Evolutionary conservation across 257 asterid genomes (phyloP).

Genomic region (Solanum neorickii): DNA sequence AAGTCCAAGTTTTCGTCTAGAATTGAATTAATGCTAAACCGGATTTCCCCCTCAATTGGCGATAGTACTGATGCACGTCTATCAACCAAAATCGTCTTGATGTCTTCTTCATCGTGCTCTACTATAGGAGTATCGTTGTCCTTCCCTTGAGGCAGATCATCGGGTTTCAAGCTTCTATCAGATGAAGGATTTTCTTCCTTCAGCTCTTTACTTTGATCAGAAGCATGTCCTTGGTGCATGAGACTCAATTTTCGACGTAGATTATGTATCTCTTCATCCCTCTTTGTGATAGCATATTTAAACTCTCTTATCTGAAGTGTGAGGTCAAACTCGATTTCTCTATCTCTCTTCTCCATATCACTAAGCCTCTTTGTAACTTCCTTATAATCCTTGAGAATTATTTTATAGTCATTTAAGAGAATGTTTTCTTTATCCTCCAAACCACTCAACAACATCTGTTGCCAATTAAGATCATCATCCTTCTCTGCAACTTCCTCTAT

Average conservation of each 20-base stretch:
- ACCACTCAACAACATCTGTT: conserved; percentile 58
- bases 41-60: conserved; percentile 33
- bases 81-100: conserved; percentile 11
- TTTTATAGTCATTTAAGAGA: conserved; percentile 57
- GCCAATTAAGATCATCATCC: conserved; percentile 52
- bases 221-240: conserved; percentile 1
- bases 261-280: conserved; percentile 59
- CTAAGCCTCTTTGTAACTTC: conserved; percentile 58
- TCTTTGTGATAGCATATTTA: conserved; percentile 39
- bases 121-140: not conserved
- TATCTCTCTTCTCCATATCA: conserved; percentile 57
- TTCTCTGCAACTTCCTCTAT: conserved; percentile 2
- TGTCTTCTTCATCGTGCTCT: conserved; percentile 17
- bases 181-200: not conserved
- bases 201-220: not conserved
- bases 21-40: conserved; percentile 34
- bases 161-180: conserved; percentile 11
- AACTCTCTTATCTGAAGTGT: conserved; percentile 58
- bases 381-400: conserved; percentile 63
- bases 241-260: conserved; percentile 30
- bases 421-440: conserved; percentile 69
- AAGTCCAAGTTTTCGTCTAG: conserved; percentile 40
- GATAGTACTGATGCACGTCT: conserved; percentile 11
- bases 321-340: conserved; percentile 40
- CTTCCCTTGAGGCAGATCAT: not conserved